A percentile compares a stretch with the other conserved stretches of the same genome.
Conservation (phyloP, 2,329 filamentous ascomycete species). For the Juglanconis oblonga region DNA sequence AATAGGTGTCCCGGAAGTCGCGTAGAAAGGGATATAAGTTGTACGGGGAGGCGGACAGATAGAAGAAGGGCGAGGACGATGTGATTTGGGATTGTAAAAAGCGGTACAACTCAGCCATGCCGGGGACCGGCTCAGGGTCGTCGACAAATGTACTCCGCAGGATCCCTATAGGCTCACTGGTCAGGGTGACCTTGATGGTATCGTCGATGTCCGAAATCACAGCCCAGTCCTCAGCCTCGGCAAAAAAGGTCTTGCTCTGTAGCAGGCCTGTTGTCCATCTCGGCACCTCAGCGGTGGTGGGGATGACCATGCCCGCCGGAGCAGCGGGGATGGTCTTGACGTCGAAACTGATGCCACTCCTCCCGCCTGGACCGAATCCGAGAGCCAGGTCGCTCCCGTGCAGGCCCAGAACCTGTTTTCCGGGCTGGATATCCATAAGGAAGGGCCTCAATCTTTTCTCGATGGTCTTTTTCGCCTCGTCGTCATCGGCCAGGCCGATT, state of each 20-base stretch:
- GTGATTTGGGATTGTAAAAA: slow-evolving; percentile 55
- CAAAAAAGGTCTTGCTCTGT: slow-evolving; percentile 70
- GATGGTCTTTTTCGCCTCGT: slow-evolving; percentile 57
- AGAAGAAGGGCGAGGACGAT: slow-evolving; percentile 76
- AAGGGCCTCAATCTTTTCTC: slow-evolving; percentile 71
- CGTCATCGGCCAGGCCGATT: slow-evolving; percentile 62
- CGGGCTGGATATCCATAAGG: slow-evolving; percentile 70
- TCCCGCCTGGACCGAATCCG: slow-evolving; percentile 65
- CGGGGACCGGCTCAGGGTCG: slow-evolving; percentile 64
- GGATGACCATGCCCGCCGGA: slow-evolving; percentile 42
- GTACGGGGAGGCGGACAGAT: slow-evolving; percentile 90
- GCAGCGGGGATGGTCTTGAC: slow-evolving; percentile 49
- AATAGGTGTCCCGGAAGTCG: slow-evolving; percentile 68
- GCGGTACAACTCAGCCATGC: slow-evolving; percentile 83
- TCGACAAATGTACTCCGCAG: slow-evolving; percentile 81
- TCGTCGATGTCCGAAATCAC: slow-evolving; percentile 91
- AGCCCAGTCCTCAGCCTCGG: slow-evolving; percentile 75
- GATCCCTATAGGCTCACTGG: slow-evolving; percentile 75
- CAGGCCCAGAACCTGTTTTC: slow-evolving; percentile 63
- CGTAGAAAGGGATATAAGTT: slow-evolving; percentile 88
- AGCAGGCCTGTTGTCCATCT: slow-evolving; percentile 51
- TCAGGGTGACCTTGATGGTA: slow-evolving; percentile 89
- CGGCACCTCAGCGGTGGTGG: slow-evolving; percentile 49
- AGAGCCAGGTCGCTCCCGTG: slow-evolving; percentile 46
- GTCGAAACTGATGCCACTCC: slow-evolving; percentile 70